Percentiles rank a stretch among this genome's conserved stretches.
Conservation (phyloP, 345 rosid species). For the Atalantia buxifolia region DNA sequence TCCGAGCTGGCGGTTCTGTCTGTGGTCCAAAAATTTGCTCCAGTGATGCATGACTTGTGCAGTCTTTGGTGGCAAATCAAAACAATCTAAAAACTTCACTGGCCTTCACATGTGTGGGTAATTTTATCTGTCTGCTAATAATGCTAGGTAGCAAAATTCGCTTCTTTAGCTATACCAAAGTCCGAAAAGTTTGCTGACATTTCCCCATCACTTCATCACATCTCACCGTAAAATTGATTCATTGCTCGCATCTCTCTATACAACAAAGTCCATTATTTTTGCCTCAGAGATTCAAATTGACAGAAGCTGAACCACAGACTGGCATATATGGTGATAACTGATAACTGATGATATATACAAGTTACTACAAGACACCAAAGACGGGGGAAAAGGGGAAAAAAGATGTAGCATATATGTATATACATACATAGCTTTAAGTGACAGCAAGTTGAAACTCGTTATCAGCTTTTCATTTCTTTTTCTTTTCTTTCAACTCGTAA, state of each 20-base stretch:
- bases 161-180: not conserved
- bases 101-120: slow-evolving; percentile 10
- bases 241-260: not conserved
- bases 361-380: slow-evolving; percentile 3
- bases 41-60: not conserved
- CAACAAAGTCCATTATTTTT: not conserved
- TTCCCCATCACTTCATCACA: not conserved
- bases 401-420: not conserved
- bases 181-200: slow-evolving; percentile 9
- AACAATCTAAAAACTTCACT: not conserved
- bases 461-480: not conserved
- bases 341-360: no score
- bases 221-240: not conserved
- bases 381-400: no score
- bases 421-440: not conserved
- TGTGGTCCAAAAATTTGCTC: slow-evolving; percentile 14
- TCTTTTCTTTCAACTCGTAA: not conserved
- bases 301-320: not conserved
- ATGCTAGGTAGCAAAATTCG: not conserved
- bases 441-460: not conserved
- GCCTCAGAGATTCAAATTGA: not conserved
- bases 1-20: not conserved
- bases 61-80: not conserved
- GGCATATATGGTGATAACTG: not conserved
- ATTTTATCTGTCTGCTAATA: slow-evolving; percentile 1